Base-by-base conservation (phyloP, 179 eudicot genomes). In the Nepenthes alata region DNA sequence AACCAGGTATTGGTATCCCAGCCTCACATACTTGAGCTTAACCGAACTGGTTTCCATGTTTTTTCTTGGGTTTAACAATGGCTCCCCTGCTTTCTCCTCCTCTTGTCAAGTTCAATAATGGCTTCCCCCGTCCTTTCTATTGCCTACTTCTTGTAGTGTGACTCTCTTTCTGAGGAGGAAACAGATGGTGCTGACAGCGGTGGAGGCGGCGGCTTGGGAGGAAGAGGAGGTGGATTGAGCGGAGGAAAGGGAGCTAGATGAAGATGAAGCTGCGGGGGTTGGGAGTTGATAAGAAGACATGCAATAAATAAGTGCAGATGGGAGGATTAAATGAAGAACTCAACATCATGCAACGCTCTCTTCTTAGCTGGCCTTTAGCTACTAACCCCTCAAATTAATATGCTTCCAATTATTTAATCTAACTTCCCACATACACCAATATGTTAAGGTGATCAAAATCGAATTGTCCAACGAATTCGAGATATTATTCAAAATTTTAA, bases 281-380 rank as follows among this genome's bases (percentile, higher is more conserved):
- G 25, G 25, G 25, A 25, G 25, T 0, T 25, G 25, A 25, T 25
- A 25, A 25, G 25, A 25, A 25, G 25, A 25, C 25, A 58, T 34
- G 67, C 64, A 75, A 81, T 84, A 68, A 81, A 81, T 84, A 77
- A 34, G 72, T 84, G 82, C 75, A 75, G 89, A 82, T 81, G 84
- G 68, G 83, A 52, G 60, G 75, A 77, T 53, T 82, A 63, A 79
- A 79, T 81, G 84, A 60, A 64, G 66, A 69, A 53, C 58, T 72
- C 75, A 60, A 69, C 70, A 56, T 83, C 81, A 70, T 64, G 72
- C 82, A 81, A 81, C 83, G 77, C 77, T 77, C 78, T 73, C 84
- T 25, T 25, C 25, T 63, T 76, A 58, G 77, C 67, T 73, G 74
- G 72, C 8, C 45, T 4, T 41, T 41, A 4, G 5, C 6, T 41